These are phyloP conservation scores for Syzygium malaccense DNA, from an alignment of 441 rosid genomes.

Conservation along the genomic window DNA sequence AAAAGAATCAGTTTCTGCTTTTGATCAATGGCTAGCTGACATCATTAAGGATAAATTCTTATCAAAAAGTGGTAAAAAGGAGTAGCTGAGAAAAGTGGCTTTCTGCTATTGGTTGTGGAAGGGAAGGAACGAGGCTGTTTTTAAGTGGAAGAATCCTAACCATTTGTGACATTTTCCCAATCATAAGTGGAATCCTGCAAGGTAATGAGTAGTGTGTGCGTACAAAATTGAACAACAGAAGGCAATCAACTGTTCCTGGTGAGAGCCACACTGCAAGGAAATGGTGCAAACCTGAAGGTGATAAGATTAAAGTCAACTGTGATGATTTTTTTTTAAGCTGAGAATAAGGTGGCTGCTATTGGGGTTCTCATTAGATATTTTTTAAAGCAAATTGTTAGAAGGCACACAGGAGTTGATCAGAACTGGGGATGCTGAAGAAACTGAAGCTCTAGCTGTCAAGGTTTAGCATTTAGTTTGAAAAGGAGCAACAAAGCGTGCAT, in stretches of 20 bases:
- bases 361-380: background rate
- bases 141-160: background rate
- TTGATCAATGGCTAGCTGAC: background rate
- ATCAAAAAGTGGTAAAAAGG: background rate
- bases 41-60: background rate
- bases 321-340: background rate
- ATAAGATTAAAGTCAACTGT: background rate
- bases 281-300: background rate
- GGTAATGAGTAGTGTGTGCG: background rate
- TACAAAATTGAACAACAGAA: background rate
- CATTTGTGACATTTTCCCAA: background rate
- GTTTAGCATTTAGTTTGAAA: background rate
- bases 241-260: background rate
- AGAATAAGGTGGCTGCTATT: background rate
- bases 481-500: background rate
- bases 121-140: background rate
- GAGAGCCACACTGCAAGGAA: background rate
- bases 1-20: background rate
- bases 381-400: background rate
- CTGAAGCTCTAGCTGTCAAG: background rate
- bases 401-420: background rate
- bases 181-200: background rate
- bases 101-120: background rate
- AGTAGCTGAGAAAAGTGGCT: background rate
- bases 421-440: background rate